phyloP scores from a whole-genome alignment of 352 stramenopile genomes.

The Phytopythium aichiense region DNA sequence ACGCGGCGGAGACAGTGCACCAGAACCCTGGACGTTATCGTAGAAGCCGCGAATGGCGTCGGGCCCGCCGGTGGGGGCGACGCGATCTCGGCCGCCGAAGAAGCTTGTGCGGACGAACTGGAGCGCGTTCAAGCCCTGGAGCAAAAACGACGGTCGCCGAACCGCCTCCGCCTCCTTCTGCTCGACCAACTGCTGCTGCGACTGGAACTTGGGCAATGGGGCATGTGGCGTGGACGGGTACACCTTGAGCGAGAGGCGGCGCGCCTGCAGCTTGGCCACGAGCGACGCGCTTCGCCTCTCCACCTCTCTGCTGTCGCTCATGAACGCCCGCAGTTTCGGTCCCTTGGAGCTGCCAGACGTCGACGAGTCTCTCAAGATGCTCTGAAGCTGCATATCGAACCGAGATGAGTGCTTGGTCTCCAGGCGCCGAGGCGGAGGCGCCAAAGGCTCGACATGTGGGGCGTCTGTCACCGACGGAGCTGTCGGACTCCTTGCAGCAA shows the following conservation, averaged over 20 bases:
- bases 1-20: conserved; percentile 5
- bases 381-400: not conserved
- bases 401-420: not conserved
- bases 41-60: conserved; percentile 60
- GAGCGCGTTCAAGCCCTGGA: conserved; percentile 20
- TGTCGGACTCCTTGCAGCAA: not conserved
- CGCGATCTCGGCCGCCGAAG: conserved; percentile 21
- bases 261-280: not conserved
- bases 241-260: conserved; percentile 11
- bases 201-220: not conserved
- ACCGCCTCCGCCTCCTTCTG: not conserved
- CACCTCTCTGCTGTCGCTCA: conserved; percentile 1
- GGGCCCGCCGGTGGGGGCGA: conserved; percentile 12
- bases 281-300: not conserved
- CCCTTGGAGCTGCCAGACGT: conserved; percentile 1
- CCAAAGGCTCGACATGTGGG: no score
- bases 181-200: not conserved
- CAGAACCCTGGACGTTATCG: conserved; percentile 32
- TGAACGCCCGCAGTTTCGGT: not conserved
- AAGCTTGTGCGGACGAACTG: conserved; percentile 28
- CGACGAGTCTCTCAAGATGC: no score
- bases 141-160: conserved; percentile 9
- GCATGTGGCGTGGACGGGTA: conserved; percentile 9
- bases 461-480: not conserved
- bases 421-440: not conserved